Conservation (phyloP, 306 rosid species). For the Astragalus membranaceus region DNA sequence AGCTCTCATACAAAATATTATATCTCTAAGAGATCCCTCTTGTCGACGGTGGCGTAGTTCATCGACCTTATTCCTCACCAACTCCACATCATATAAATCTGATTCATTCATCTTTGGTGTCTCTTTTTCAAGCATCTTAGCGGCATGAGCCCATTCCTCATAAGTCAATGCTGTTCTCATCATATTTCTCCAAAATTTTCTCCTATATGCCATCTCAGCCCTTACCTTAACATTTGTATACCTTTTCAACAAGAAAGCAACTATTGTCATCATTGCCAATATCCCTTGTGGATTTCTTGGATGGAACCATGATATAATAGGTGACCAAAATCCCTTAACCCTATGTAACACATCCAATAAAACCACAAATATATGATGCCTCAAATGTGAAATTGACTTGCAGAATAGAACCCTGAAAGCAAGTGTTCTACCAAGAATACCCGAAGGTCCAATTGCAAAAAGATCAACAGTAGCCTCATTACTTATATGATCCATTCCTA, state of each 20-base stretch:
- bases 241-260: conserved; percentile 75
- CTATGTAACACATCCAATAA: conserved; percentile 35
- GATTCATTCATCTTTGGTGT: conserved; percentile 82
- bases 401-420: conserved; percentile 77
- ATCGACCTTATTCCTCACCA: conserved; percentile 76
- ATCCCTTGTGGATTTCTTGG: conserved; percentile 94
- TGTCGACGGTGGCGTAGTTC: conserved; percentile 84
- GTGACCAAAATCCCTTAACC: conserved; percentile 36
- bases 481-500: conserved; percentile 67
- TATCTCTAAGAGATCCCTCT: conserved; percentile 78
- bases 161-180: conserved; percentile 86
- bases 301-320: conserved; percentile 63
- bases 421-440: conserved; percentile 62
- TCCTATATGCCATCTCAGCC: conserved; percentile 89
- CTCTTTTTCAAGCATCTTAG: conserved; percentile 95
- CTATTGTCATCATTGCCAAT: conserved; percentile 73
- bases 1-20: conserved; percentile 86
- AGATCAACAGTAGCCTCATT: conserved; percentile 70
- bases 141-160: conserved; percentile 99
- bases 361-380: conserved; percentile 37
- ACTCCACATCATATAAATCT: conserved; percentile 68
- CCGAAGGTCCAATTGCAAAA: conserved; percentile 79
- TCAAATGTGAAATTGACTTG: conserved; percentile 66
- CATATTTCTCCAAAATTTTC: conserved; percentile 95
- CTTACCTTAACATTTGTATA: conserved; percentile 65